Base-by-base conservation (phyloP, 2,329 filamentous ascomycete genomes). In the Magnaporthiopsis incrustans region DNA sequence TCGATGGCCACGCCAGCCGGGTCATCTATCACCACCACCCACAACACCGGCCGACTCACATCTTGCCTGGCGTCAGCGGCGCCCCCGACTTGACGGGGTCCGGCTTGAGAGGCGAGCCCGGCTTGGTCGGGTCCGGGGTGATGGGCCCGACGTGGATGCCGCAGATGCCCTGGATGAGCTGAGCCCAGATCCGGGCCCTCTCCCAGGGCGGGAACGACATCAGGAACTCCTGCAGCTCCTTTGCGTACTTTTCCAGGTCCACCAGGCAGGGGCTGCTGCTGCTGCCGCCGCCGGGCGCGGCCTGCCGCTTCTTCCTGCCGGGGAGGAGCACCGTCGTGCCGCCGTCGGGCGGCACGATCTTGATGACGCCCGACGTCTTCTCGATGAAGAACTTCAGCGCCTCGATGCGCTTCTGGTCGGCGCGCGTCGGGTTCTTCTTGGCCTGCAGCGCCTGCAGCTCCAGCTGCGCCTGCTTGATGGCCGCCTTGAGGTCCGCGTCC, bases 91-190 rank as follows among this genome's bases (percentile, higher is more conserved):
- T 22, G 38, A 67, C 69, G 7, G 67, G 67, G 64, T 72, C 72
- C 5, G 68, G 68, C 8, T 57, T 61, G 33, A 69, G 57, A 14
- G 64, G 57, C 1, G 59, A 63, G 8, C 66, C 68, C 27, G 67
- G 68, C n/a, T 67, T 64, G 15, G 67, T 68, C 25, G 64, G 68
- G 26, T 70, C 68, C 44, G 73, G 73, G n/a, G 65, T 64, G 30
- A 73, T 63, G 70, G 63, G 59, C 67, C 64, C n/a, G 2, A 53
- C 57, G 53, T 50, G 53, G 61, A 50, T 62, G 61, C 32, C 30
- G 61, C 53, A 35, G 61, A 62, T n/a, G 61, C 30, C 56, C 61
- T 62, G 35, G 61, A 62, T 62, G 38, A 62, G 53, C 50, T 33
- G n/a, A n/a, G 25, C 53, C 61, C 61, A 62, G 61, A 62, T 62